These are phyloP conservation scores for Pleurotus giganteus DNA, from an alignment of 768 basidiomycete genomes.

Conservation along the genomic window DNA sequence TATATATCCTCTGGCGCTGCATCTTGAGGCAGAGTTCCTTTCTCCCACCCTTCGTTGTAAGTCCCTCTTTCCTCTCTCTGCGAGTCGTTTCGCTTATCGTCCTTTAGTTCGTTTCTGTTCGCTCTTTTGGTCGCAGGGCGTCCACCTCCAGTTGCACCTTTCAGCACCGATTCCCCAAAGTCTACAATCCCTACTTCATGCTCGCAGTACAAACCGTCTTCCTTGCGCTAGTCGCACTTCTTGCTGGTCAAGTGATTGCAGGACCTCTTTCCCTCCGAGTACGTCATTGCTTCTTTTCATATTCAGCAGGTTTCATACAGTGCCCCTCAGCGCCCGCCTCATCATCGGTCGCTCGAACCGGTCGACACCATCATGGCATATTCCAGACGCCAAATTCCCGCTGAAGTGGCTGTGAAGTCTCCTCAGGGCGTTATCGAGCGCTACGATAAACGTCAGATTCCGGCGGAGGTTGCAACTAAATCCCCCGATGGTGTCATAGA, in stretches of 20 bases:
- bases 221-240: slow-evolving; percentile 36
- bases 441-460: slow-evolving; percentile 22
- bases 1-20: slow-evolving; percentile 15
- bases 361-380: slow-evolving; percentile 45
- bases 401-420: slow-evolving; percentile 24
- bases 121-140: slow-evolving; percentile 29
- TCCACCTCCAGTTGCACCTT: slow-evolving; percentile 15
- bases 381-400: slow-evolving; percentile 32
- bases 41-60: slow-evolving; percentile 11
- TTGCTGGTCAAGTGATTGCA: slow-evolving; percentile 43
- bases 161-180: slow-evolving; percentile 12
- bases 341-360: slow-evolving; percentile 28
- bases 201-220: slow-evolving; percentile 35
- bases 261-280: slow-evolving; percentile 42
- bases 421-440: slow-evolving; percentile 24
- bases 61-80: slow-evolving; percentile 5
- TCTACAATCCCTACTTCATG: slow-evolving; percentile 32
- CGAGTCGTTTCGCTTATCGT: background rate
- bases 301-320: slow-evolving; percentile 3
- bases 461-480: slow-evolving; percentile 22
- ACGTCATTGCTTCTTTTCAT: slow-evolving; percentile 18
- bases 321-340: slow-evolving; percentile 18
- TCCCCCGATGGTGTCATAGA: slow-evolving; percentile 22
- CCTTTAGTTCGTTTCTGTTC: slow-evolving; percentile 22
- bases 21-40: slow-evolving; percentile 1